A percentile compares a stretch with the other conserved stretches of the same genome.
These are phyloP conservation scores for Xylariaceae sp. DNA, from an alignment of 2,329 filamentous ascomycete species.

Conservation along the genomic window DNA sequence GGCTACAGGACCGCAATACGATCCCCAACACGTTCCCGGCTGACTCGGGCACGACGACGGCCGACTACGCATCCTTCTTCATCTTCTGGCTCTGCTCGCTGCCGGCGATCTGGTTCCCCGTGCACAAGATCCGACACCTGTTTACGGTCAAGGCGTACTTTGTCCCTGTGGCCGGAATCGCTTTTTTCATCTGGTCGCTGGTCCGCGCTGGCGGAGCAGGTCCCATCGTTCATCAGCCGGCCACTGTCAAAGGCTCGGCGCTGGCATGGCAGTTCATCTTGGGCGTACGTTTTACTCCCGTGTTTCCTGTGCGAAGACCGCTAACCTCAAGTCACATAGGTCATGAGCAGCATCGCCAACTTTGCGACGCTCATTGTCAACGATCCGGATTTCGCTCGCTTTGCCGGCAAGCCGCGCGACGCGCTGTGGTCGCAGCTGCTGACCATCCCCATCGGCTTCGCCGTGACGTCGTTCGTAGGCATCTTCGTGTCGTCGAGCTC, in stretches of 20 bases:
- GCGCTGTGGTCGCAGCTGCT: constrained; percentile 75
- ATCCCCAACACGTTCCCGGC: constrained; percentile 61
- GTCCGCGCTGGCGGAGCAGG: constrained; percentile 76
- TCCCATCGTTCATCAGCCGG: constrained; percentile 67
- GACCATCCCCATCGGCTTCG: constrained; percentile 64
- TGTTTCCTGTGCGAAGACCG: no score
- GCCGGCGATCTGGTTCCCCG: constrained; percentile 82
- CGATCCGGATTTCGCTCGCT: constrained; percentile 79
- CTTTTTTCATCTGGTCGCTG: constrained; percentile 83
- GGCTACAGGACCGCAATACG: constrained; percentile 35
- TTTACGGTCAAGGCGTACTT: constrained; percentile 87
- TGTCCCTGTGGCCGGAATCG: constrained; percentile 73
- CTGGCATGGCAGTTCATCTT: constrained; percentile 78
- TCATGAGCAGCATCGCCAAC: constrained; percentile 87
- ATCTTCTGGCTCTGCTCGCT: constrained; percentile 77
- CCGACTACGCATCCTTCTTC: constrained; percentile 74
- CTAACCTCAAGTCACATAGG: no score
- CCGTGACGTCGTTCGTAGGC: constrained; percentile 73
- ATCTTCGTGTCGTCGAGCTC: constrained; percentile 72
- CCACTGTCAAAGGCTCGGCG: constrained; percentile 54
- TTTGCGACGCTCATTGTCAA: constrained; percentile 82
- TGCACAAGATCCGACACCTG: constrained; percentile 79
- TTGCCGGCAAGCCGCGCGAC: constrained; percentile 67
- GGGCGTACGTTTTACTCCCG: no score
- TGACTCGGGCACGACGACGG: constrained; percentile 63